Conservation (phyloP, 2,329 filamentous ascomycete species). For the Hymenoscyphus occultus region DNA sequence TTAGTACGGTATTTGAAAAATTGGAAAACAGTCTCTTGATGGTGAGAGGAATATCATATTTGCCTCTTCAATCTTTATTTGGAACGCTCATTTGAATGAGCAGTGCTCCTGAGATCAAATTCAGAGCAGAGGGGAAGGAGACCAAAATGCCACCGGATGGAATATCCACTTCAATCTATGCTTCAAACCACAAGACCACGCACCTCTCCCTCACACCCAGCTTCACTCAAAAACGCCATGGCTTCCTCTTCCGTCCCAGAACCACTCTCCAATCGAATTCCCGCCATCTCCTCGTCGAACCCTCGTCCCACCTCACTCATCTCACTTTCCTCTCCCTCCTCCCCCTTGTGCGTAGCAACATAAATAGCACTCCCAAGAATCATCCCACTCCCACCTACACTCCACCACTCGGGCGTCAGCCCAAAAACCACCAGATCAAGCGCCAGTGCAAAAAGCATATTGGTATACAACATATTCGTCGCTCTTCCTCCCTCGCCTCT, state of each 20-base stretch:
- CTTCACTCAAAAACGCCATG: neutral
- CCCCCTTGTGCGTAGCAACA: conserved; percentile 47
- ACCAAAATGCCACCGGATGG: neutral
- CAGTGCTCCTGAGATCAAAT: no score
- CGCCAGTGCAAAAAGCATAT: conserved; percentile 66
- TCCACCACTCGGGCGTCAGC: conserved; percentile 53
- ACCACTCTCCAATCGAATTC: neutral
- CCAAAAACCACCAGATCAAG: conserved; percentile 65
- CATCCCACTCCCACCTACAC: conserved; percentile 58
- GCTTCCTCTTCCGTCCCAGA: neutral
- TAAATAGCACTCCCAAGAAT: conserved; percentile 65
- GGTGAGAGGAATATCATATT: no score
- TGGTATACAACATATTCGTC: conserved; percentile 66
- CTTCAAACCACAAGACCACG: neutral
- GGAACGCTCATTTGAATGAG: no score
- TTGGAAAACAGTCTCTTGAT: no score
- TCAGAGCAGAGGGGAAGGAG: neutral
- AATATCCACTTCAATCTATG: neutral
- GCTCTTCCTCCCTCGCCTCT: conserved; percentile 42
- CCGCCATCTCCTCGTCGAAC: neutral
- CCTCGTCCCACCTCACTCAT: neutral
- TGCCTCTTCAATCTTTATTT: no score
- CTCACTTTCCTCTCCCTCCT: neutral
- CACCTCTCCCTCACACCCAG: neutral
- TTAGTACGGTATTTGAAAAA: no score